Conservation (phyloP, 2,329 filamentous ascomycete species). For the Fragosphaeria purpurea region DNA sequence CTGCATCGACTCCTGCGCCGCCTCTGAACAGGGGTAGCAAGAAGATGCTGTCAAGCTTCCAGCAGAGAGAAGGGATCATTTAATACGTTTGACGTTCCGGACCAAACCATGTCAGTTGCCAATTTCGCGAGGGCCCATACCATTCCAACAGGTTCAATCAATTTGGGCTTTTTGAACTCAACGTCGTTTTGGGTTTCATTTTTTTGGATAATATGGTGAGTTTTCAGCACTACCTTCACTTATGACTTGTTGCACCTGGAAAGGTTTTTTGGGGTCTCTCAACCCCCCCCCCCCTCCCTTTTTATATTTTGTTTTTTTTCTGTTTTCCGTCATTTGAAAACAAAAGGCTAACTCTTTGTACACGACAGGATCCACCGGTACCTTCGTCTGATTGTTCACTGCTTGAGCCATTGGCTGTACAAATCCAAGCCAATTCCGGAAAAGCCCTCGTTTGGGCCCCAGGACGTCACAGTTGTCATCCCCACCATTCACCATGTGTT, state of each 20-base stretch:
- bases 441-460: slow-evolving; percentile 66
- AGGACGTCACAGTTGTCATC: slow-evolving; percentile 89
- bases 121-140: background rate
- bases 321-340: background rate
- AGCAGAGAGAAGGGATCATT: too few species aligned
- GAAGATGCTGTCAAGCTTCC: too few species aligned
- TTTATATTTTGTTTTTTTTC: slow-evolving; percentile 15
- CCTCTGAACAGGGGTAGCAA: too few species aligned
- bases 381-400: slow-evolving; percentile 73
- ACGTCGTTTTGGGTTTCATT: slow-evolving; percentile 36
- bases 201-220: slow-evolving; percentile 35
- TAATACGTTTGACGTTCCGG: background rate
- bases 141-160: background rate
- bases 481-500: slow-evolving; percentile 85
- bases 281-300: background rate
- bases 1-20: too few species aligned
- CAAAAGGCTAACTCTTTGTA: background rate
- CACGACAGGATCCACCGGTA: slow-evolving; percentile 70
- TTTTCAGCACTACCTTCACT: background rate
- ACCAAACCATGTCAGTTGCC: slow-evolving; percentile 4
- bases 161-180: slow-evolving; percentile 27
- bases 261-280: too few species aligned
- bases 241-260: too few species aligned
- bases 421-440: slow-evolving; percentile 73
- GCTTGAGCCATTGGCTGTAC: slow-evolving; percentile 77